These are phyloP conservation scores for Microstroma glucosiphilum DNA, from an alignment of 1,284 basidiomycete genomes.

Conservation along the genomic window DNA sequence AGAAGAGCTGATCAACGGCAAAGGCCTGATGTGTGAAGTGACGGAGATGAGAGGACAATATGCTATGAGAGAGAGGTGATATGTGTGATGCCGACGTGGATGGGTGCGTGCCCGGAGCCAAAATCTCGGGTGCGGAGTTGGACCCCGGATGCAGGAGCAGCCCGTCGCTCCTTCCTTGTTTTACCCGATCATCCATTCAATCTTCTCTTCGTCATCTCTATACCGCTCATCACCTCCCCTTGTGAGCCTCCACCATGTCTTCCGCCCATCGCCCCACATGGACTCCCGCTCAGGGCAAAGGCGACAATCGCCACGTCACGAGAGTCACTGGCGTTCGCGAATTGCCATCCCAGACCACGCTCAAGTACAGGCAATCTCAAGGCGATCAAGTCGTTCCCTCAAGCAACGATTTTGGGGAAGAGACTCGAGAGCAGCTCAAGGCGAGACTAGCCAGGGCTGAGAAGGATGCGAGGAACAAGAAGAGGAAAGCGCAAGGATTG, in stretches of 20 bases:
- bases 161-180: not conserved
- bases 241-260: slow-evolving; percentile 24
- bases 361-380: slow-evolving; percentile 43
- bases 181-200: not conserved
- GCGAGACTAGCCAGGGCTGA: slow-evolving; percentile 35
- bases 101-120: too few species aligned
- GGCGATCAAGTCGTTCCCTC: slow-evolving; percentile 14
- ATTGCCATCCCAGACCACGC: slow-evolving; percentile 37
- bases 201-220: not conserved
- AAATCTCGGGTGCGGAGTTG: not conserved
- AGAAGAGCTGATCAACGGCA: too few species aligned
- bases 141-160: not conserved
- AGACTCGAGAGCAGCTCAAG: slow-evolving; percentile 31
- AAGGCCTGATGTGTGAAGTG: too few species aligned
- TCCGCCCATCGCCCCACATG: slow-evolving; percentile 48
- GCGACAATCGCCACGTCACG: slow-evolving; percentile 27
- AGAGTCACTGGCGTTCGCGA: slow-evolving; percentile 17
- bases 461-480: slow-evolving; percentile 23
- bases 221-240: not conserved
- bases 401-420: slow-evolving; percentile 4
- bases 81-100: too few species aligned
- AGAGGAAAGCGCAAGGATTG: slow-evolving; percentile 19
- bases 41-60: too few species aligned
- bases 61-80: too few species aligned
- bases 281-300: slow-evolving; percentile 35